Conservation (phyloP, 495 filamentous ascomycete genomes). For the Penicillium odoratum region DNA sequence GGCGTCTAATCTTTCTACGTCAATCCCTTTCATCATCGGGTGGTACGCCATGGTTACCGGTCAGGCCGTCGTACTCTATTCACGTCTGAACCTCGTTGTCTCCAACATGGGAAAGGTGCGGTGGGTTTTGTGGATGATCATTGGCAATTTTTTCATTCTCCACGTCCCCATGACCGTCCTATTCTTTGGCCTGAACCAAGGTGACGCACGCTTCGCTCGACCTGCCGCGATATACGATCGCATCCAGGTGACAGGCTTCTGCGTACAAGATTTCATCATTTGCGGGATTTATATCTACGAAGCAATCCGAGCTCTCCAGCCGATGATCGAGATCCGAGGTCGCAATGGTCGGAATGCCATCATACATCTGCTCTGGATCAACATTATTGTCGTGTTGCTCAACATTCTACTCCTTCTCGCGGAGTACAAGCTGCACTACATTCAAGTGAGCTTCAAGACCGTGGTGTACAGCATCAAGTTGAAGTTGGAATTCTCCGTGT, state of each 20-base stretch:
- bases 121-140: conserved; percentile 47
- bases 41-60: conserved; percentile 13
- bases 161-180: conserved; percentile 7
- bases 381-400: background rate
- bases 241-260: conserved; percentile 3
- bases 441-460: conserved; percentile 3
- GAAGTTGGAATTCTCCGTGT: background rate
- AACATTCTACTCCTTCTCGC: conserved; percentile 3
- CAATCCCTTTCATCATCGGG: conserved; percentile 7
- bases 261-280: conserved; percentile 6
- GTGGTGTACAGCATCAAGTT: conserved; percentile 2
- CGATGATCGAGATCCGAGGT: background rate
- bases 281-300: conserved; percentile 5
- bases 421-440: conserved; percentile 1
- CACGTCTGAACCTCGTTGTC: background rate
- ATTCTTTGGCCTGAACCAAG: background rate
- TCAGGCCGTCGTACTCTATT: conserved; percentile 8
- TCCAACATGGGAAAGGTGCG: background rate
- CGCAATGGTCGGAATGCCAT: background rate
- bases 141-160: conserved; percentile 26
- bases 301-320: background rate
- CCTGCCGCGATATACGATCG: conserved; percentile 7
- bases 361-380: conserved; percentile 1
- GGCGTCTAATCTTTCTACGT: conserved; percentile 6
- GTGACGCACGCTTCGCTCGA: background rate